Conservation (phyloP, 495 filamentous ascomycete species). For the Cercophora scortea region DNA sequence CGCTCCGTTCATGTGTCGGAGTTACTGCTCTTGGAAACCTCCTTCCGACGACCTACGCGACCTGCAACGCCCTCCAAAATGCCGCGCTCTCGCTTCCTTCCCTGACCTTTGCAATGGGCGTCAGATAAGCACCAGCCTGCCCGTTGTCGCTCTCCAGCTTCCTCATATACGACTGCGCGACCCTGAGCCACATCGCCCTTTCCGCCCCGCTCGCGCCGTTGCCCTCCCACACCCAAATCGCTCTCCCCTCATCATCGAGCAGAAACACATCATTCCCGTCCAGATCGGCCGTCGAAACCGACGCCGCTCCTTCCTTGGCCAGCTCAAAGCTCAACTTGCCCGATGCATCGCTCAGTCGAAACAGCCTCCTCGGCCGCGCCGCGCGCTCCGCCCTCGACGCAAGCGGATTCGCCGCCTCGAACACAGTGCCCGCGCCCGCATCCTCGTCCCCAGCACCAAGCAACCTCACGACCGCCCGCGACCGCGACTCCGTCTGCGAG, state of each 20-base stretch:
- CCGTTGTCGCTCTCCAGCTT: constrained; percentile 35
- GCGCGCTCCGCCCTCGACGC: background rate
- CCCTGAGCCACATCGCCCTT: constrained; percentile 49
- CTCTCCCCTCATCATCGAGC: constrained; percentile 39
- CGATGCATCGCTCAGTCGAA: constrained; percentile 47
- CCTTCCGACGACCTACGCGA: background rate
- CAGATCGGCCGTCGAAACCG: constrained; percentile 34
- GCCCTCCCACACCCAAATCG: constrained; percentile 57
- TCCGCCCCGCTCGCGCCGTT: constrained; percentile 43
- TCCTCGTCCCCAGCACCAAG: constrained; percentile 42
- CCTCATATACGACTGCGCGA: constrained; percentile 47
- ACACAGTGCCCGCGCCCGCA: constrained; percentile 16
- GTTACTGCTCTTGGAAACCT: too few relatives aligned
- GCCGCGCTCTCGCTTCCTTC: constrained; percentile 46
- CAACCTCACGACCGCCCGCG: constrained; percentile 42
- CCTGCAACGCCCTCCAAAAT: constrained; percentile 30
- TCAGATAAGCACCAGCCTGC: constrained; percentile 30
- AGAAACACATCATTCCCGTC: constrained; percentile 53
- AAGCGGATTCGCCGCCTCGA: constrained; percentile 27
- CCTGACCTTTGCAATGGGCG: constrained; percentile 45
- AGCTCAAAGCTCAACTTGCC: constrained; percentile 44
- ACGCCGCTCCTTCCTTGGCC: constrained; percentile 43
- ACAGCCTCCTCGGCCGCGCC: constrained; percentile 36
- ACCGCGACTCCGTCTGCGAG: constrained; percentile 47
- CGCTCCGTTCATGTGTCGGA: too few relatives aligned